These are phyloP conservation scores for Colletotrichum horii DNA, from an alignment of 2,329 filamentous ascomycete species.

Conservation along the genomic window DNA sequence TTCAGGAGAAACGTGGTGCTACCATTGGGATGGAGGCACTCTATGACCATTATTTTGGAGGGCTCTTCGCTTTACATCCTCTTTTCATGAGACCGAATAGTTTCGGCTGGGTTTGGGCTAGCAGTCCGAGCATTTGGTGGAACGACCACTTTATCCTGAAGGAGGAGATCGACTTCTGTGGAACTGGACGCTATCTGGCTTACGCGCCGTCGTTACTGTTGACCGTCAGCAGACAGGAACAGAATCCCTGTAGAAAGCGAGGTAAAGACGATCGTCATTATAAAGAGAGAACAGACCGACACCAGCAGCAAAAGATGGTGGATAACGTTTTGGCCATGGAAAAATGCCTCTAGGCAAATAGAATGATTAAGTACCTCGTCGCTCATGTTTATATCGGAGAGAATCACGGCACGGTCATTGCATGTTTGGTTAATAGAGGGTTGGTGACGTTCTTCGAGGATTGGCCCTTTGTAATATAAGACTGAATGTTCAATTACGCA, in stretches of 20 bases:
- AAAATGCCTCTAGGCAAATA: slow-evolving; percentile 17
- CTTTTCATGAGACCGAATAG: slow-evolving; percentile 43
- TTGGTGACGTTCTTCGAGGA: slow-evolving; percentile 22
- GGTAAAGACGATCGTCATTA: slow-evolving; percentile 26
- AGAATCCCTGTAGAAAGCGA: slow-evolving; percentile 29
- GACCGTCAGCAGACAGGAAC: slow-evolving; percentile 37
- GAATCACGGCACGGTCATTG: slow-evolving; percentile 35
- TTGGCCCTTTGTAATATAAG: not conserved
- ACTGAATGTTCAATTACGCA: too few species aligned
- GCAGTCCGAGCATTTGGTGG: slow-evolving; percentile 54
- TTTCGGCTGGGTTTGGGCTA: slow-evolving; percentile 49
- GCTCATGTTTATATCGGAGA: slow-evolving; percentile 30
- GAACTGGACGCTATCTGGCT: not conserved
- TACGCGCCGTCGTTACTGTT: slow-evolving; percentile 32
- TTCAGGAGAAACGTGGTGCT: slow-evolving; percentile 30
- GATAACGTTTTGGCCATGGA: slow-evolving; percentile 29
- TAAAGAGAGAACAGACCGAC: not conserved
- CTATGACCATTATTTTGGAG: slow-evolving; percentile 55
- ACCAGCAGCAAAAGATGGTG: slow-evolving; percentile 26
- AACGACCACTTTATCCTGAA: slow-evolving; percentile 45
- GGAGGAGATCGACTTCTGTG: slow-evolving; percentile 31
- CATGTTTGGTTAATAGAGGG: slow-evolving; percentile 30
- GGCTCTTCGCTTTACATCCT: slow-evolving; percentile 50
- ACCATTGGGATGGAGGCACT: slow-evolving; percentile 43
- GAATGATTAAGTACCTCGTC: slow-evolving; percentile 19